Base-by-base conservation (phyloP, 495 filamentous ascomycete species). In the Aspergillus ellipticus region DNA sequence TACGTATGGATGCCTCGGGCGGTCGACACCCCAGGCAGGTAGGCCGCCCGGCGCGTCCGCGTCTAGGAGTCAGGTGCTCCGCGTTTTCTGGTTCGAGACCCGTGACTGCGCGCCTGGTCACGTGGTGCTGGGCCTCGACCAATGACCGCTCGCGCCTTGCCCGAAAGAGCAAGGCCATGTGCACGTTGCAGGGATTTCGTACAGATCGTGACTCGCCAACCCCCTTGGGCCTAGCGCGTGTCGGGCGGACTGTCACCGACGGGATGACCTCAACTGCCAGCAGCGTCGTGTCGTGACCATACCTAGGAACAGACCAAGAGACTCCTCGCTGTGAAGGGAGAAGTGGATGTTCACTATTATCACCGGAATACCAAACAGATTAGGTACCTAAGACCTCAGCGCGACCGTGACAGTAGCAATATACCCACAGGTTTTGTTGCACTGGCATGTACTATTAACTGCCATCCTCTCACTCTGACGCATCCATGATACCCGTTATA, bases 21-120 rank as follows among this genome's bases (percentile, higher is more conserved):
- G 17, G 21, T 28, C 21, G 20, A 47, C 22, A 47, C 22, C 45
- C 46, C 24, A 51, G 55, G 49, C 49, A 46, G 39, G n/a, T 19
- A 52, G 37, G 29, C n/a, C 24, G 35, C 49, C 22, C 35, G 56
- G 45, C 61, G 58, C 62, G 62, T 60, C 60, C 59, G 58, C 56
- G 58, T 58, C 53, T 26, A 42, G 28, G 17, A 49, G 42, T 56
- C 56, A 59, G 49, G 55, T 58, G 58, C 45, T 20, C 46, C 62
- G 62, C 58, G 62, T 61, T 56, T 42, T 53, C 46, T 42, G 62
- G 62, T 52, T 58, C 62, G 56, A 51, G 37, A 54, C 57, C 43
- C 63, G 59, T 56, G 59, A 59, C 58, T 64, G 35, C 53, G 55
- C 62, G 58, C 58, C 58, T 47, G 35, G 49, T 59, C 62, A 62